These are phyloP conservation scores for Blastobotrys petasosporus DNA, from an alignment of 1,139 yeast genomes.

Conservation along the genomic window DNA sequence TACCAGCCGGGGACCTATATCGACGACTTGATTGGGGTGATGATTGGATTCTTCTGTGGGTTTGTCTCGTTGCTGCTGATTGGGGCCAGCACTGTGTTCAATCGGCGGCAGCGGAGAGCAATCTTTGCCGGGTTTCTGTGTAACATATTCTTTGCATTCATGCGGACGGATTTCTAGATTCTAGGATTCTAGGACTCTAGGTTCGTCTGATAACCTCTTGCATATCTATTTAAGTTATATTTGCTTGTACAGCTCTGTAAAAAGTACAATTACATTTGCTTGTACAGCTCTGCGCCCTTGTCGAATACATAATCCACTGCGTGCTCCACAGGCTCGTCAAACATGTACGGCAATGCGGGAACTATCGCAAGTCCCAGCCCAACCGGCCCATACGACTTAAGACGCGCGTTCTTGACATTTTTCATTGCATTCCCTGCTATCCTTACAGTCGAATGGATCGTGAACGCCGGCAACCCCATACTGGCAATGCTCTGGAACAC, in stretches of 20 bases:
- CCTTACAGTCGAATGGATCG: conserved; percentile 73
- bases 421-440: conserved; percentile 52
- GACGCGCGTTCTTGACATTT: conserved; percentile 44
- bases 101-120: conserved; percentile 30
- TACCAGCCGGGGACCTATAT: conserved; percentile 30
- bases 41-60: conserved; percentile 36
- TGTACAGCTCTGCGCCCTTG: conserved; percentile 42
- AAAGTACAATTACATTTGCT: conserved; percentile 3
- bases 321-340: conserved; percentile 78
- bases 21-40: conserved; percentile 33
- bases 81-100: conserved; percentile 25
- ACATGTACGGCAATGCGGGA: conserved; percentile 69
- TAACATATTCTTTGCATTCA: conserved; percentile 31
- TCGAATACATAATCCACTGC: conserved; percentile 61
- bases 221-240: background rate
- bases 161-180: background rate
- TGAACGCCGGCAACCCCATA: conserved; percentile 83
- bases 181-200: no score
- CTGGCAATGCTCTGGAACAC: conserved; percentile 76
- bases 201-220: no score
- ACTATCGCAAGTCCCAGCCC: conserved; percentile 70
- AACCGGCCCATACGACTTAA: conserved; percentile 70
- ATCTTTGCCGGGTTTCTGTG: conserved; percentile 32
- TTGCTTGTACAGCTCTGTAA: conserved; percentile 28
- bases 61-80: conserved; percentile 25